Percentiles rank a stretch among this genome's conserved stretches.
Conservation (phyloP, 257 asterid genomes). For the Handroanthus guayacan region DNA sequence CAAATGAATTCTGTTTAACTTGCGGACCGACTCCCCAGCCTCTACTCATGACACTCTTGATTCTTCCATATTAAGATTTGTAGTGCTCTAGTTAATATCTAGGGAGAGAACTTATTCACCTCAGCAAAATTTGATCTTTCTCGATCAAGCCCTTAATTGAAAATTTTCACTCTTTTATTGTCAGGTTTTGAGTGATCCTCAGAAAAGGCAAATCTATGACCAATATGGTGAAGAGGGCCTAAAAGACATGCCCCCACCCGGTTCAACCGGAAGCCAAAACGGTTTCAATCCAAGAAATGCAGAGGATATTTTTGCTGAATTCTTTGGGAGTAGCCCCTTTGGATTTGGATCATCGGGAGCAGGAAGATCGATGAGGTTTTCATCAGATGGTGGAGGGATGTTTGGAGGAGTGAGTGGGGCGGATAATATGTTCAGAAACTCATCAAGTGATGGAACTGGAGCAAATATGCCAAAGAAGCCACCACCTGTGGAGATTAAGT, state of each 20-base stretch:
- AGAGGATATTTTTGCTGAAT: slow-evolving; percentile 93
- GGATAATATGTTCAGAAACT: slow-evolving; percentile 48
- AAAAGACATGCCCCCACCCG: slow-evolving; percentile 70
- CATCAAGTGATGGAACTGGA: slow-evolving; percentile 54
- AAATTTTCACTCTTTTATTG: neutral
- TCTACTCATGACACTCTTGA: too few relatives aligned
- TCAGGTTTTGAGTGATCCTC: slow-evolving; percentile 90
- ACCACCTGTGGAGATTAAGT: slow-evolving; percentile 74
- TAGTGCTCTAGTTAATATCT: too few relatives aligned
- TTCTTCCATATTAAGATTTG: too few relatives aligned
- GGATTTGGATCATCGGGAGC: slow-evolving; percentile 66
- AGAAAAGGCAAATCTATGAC: slow-evolving; percentile 79
- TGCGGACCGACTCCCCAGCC: too few relatives aligned
- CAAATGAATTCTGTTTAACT: too few relatives aligned
- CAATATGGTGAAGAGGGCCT: slow-evolving; percentile 90
- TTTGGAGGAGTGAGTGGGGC: slow-evolving; percentile 50
- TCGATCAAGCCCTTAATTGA: too few relatives aligned
- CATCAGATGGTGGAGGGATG: slow-evolving; percentile 59
- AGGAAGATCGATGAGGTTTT: slow-evolving; percentile 60
- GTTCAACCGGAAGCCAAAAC: slow-evolving; percentile 51
- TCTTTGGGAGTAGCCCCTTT: slow-evolving; percentile 90
- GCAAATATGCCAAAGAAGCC: slow-evolving; percentile 72
- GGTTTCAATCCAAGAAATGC: slow-evolving; percentile 78
- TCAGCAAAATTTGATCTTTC: too few relatives aligned
- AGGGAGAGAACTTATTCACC: too few relatives aligned